phyloP scores from a whole-genome alignment of 2,329 filamentous ascomycete species.

The Epichloe amarillans region DNA sequence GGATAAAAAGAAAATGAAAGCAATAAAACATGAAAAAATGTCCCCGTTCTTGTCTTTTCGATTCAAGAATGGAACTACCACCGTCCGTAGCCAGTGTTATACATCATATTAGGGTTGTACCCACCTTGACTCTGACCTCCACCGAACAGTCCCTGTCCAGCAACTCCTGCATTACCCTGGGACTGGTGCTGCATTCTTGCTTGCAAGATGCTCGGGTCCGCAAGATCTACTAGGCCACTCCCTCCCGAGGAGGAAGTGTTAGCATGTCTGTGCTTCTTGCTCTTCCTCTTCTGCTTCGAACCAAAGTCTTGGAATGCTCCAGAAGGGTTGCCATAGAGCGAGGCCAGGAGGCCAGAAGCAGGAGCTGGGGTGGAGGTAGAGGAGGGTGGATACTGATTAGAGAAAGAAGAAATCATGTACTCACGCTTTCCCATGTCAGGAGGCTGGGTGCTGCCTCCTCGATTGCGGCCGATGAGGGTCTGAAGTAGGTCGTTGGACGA shows the following conservation, averaged over 20 bases:
- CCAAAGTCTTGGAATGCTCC: constrained; percentile 82
- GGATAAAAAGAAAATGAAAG: constrained; percentile 7
- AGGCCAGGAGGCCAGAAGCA: constrained; percentile 81
- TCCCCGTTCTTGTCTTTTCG: neutral
- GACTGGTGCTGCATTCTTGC: constrained; percentile 86
- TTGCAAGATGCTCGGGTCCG: constrained; percentile 99
- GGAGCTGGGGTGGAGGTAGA: constrained; percentile 71
- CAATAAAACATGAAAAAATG: constrained; percentile 9
- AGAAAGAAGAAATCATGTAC: constrained; percentile 89
- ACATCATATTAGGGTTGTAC: constrained; percentile 83
- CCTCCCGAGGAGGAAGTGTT: constrained; percentile 99
- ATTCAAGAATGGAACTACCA: constrained; percentile 37
- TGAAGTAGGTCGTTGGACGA: constrained; percentile 53
- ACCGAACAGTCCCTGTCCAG: constrained; percentile 67
- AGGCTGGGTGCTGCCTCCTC: constrained; percentile 53
- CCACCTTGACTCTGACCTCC: constrained; percentile 85
- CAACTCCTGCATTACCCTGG: constrained; percentile 69
- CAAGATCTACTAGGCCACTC: constrained; percentile 99
- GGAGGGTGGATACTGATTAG: constrained; percentile 74
- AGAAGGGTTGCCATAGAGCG: constrained; percentile 79
- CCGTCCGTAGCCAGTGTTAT: constrained; percentile 55
- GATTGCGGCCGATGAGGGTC: constrained; percentile 62
- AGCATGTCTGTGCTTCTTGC: constrained; percentile 99
- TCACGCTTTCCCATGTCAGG: constrained; percentile 94
- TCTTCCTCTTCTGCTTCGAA: constrained; percentile 99